A percentile compares a stretch with the other conserved stretches of the same genome.
Conservation (phyloP, 257 asterid species). For the Lycium ferocissimum region DNA sequence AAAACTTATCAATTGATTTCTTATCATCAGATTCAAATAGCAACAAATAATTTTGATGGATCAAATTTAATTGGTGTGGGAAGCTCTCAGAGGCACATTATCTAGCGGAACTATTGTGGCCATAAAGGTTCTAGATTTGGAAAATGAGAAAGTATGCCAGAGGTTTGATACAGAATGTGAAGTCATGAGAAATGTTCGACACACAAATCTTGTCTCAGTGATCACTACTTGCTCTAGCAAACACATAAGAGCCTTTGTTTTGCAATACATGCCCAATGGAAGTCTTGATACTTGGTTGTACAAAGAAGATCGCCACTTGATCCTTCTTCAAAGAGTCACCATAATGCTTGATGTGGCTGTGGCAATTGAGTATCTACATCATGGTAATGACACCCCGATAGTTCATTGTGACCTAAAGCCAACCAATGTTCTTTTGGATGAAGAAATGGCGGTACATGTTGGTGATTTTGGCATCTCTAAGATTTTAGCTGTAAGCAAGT, state of each 20-base stretch:
- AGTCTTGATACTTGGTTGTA: slow-evolving; percentile 44
- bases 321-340: slow-evolving; percentile 35
- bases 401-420: slow-evolving; percentile 54
- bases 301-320: slow-evolving; percentile 18
- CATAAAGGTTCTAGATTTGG: slow-evolving; percentile 40
- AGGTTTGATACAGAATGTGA: slow-evolving; percentile 47
- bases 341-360: slow-evolving; percentile 43
- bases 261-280: slow-evolving; percentile 50
- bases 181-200: slow-evolving; percentile 42
- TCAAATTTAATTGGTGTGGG: slow-evolving; percentile 44
- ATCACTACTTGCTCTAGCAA: slow-evolving; percentile 43
- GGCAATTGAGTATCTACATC: slow-evolving; percentile 51
- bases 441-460: slow-evolving; percentile 35
- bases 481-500: slow-evolving; percentile 25
- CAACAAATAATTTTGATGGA: slow-evolving; percentile 45
- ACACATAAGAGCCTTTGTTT: slow-evolving; percentile 37
- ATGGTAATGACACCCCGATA: slow-evolving; percentile 33
- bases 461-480: slow-evolving; percentile 50
- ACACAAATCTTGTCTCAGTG: slow-evolving; percentile 44
- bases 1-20: slow-evolving; percentile 28
- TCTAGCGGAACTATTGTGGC: slow-evolving; percentile 38
- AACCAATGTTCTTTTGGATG: slow-evolving; percentile 44
- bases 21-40: slow-evolving; percentile 37
- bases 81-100: slow-evolving; percentile 40
- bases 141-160: slow-evolving; percentile 32